Base-by-base conservation (phyloP, 2,329 filamentous ascomycete genomes). In the Colletotrichum magnum region DNA sequence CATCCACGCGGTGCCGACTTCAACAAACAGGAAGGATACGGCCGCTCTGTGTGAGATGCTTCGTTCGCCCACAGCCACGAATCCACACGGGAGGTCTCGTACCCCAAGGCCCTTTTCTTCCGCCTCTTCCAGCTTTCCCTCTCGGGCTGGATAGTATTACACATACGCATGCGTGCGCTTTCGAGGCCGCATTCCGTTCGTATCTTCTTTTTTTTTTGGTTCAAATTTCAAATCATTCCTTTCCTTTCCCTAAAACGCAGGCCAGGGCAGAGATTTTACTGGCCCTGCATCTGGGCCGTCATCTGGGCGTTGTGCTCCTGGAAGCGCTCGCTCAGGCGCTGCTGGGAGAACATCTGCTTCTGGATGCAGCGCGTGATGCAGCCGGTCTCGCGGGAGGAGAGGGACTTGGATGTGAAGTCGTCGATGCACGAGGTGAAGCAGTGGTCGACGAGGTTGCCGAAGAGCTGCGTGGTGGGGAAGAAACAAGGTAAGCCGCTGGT, bases 391-490 rank as follows among this genome's bases (percentile, higher is more conserved):
- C 94, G 92, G 74, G 91, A 89, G 72, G 93, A 92, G 74, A 99
- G 90, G 57, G 94, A 93, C 86, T 98, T 98, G 85, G 94, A 97
- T 78, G 95, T 97, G 89, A 99, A 99, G 87, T 98, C 95, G 83
- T 95, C 95, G 84, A 99, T 90, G 87, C 96, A 99, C 83, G 96
- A 92, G 80, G 94, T 92, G 88, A 99, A 99, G 90, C 96, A 99
- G 84, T 92, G 89, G 81, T 94, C 92, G 76, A 94, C 92, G 64
- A 93, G 87, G 83, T 89, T 91, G 77, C 84, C 85, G 77, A 88
- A 89, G 80, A 89, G 84, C 87, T 89, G 74, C 56, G 21, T 24
- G 21, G 21, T 41, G 36, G 15, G 39, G 26, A 71, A 16, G 32
- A 60, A 24, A 24, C 21, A 24, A 24, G 15, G 58, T 60, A 47